phyloP scores from a whole-genome alignment of 139 green algal species.

The Choricystis sp. region DNA sequence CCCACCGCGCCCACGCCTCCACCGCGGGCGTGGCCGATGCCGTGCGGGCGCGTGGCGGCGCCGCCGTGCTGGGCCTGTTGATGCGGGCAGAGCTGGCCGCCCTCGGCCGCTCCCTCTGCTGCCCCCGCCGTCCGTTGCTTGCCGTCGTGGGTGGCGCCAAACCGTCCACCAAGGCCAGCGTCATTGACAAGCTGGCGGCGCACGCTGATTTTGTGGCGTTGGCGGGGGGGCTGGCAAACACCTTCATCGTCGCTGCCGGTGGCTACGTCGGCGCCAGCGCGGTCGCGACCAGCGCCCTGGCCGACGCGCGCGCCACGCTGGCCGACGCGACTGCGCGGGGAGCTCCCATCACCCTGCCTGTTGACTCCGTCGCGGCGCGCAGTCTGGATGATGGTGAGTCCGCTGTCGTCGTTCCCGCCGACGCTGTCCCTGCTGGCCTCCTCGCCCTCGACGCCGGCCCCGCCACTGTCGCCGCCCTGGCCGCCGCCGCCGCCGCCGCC shows the following conservation, averaged over 20 bases:
- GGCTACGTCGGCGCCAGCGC: not conserved
- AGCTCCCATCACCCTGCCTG: not conserved
- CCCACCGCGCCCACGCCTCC: conserved; percentile 92
- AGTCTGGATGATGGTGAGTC: not conserved
- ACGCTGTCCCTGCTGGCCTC: not conserved
- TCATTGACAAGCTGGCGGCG: conserved; percentile 85
- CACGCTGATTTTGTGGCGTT: conserved; percentile 89
- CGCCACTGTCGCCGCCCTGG: not conserved
- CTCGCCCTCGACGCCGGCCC: not conserved
- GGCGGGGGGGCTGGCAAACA: conserved; percentile 20
- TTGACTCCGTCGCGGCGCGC: not conserved
- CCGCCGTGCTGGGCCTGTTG: conserved; percentile 26
- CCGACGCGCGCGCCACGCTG: no score
- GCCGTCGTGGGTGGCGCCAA: conserved; percentile 96
- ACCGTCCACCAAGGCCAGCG: conserved; percentile 95
- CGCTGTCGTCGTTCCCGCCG: not conserved
- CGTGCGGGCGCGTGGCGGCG: conserved; percentile 19
- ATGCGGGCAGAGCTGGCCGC: conserved; percentile 96
- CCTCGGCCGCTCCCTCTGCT: conserved; percentile 25
- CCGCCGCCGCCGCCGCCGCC: no score
- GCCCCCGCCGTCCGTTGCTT: conserved; percentile 80
- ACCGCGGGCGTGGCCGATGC: conserved; percentile 89
- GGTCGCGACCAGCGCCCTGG: not conserved
- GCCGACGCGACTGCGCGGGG: no score
- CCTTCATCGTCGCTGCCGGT: not conserved